These are phyloP conservation scores for Mycosarcoma maydis DNA, from an alignment of 1,284 basidiomycete species.

Conservation along the genomic window DNA sequence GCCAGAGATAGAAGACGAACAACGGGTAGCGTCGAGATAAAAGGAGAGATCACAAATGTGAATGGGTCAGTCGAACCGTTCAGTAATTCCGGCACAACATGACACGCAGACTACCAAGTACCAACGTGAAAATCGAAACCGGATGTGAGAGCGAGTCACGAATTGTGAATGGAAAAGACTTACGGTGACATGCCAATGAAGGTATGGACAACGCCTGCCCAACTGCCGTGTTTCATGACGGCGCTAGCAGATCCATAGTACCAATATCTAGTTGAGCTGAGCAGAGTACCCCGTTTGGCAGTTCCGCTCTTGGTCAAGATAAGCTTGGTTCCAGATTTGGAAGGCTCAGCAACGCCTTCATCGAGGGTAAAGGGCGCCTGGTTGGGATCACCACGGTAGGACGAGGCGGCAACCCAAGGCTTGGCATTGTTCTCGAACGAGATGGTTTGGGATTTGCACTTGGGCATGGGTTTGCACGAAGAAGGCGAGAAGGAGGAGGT, in stretches of 20 bases:
- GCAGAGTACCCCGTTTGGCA: conserved; percentile 26
- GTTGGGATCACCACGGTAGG: conserved; percentile 47
- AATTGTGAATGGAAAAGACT: too few species aligned
- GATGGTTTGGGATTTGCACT: conserved; percentile 46
- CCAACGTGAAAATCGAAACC: too few species aligned
- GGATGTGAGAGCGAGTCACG: too few species aligned
- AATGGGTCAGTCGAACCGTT: too few species aligned
- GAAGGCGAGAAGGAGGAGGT: conserved; percentile 28
- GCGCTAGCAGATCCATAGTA: conserved; percentile 49
- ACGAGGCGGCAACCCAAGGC: conserved; percentile 23
- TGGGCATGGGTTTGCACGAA: conserved; percentile 49
- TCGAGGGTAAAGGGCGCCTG: conserved; percentile 51
- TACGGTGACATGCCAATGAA: conserved; percentile 48
- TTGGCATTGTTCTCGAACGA: conserved; percentile 42
- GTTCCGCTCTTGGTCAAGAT: conserved; percentile 32
- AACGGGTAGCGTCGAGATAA: too few species aligned
- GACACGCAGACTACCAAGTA: too few species aligned
- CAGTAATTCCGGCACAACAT: too few species aligned
- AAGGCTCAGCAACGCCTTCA: conserved; percentile 21
- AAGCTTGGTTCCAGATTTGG: conserved; percentile 33
- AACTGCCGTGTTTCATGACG: conserved; percentile 41
- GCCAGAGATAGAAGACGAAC: too few species aligned
- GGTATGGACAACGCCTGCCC: conserved; percentile 48
- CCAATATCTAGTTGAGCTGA: conserved; percentile 46
- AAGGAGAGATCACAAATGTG: too few species aligned